Conservation (phyloP, 164 flowering plant species). For the Magnolia changhungtana region DNA sequence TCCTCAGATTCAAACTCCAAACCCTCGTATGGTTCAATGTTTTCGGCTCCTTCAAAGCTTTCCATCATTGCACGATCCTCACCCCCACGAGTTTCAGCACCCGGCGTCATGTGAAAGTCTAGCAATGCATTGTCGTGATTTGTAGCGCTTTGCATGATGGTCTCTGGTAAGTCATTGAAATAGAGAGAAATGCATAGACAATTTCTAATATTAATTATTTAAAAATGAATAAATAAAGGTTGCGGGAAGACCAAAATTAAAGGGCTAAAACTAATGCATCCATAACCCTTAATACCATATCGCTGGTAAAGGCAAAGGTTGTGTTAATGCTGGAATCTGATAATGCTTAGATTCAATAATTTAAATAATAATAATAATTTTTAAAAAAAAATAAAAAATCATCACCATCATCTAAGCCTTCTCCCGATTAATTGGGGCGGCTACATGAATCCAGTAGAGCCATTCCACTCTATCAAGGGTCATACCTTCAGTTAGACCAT, state of each 20-base stretch:
- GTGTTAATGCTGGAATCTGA: not conserved
- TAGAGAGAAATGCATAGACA: not conserved
- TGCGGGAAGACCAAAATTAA: not conserved
- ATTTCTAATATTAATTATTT: not conserved
- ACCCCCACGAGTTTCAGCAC: not conserved
- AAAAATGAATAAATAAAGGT: not conserved
- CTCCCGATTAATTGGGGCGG: no score
- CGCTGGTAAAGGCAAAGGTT: not conserved
- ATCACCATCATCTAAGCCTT: not conserved
- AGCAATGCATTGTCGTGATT: not conserved
- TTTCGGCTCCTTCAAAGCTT: constrained; percentile 2
- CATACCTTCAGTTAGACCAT: not conserved
- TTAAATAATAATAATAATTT: no score
- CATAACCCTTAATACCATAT: not conserved
- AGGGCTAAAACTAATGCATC: no score
- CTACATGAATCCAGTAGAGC: not conserved
- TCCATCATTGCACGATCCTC: not conserved
- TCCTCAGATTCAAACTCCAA: constrained; percentile 18
- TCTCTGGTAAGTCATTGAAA: not conserved
- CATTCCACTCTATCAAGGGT: not conserved
- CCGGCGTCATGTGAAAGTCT: constrained; percentile 1
- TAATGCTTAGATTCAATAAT: not conserved
- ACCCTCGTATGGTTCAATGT: constrained; percentile 12
- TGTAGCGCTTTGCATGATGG: not conserved
- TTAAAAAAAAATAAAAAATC: not conserved